Percentiles rank a stretch among this genome's conserved stretches.
Conservation (phyloP, 2,329 filamentous ascomycete species). For the Aspergillus brasiliensis region DNA sequence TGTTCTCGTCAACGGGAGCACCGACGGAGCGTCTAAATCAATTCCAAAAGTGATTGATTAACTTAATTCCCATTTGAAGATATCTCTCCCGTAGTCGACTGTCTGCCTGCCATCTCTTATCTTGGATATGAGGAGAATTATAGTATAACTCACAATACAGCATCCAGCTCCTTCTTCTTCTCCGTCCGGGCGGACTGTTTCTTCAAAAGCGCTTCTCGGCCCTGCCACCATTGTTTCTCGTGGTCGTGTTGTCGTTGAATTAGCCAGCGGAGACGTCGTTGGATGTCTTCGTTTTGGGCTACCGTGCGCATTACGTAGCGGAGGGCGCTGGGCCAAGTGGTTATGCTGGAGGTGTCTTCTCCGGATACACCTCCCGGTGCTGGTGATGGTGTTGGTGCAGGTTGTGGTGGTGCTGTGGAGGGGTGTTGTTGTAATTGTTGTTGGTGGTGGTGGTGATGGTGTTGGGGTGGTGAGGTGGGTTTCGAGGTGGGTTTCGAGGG, state of each 20-base stretch:
- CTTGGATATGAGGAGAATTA: too few relatives aligned
- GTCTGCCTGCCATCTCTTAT: too few relatives aligned
- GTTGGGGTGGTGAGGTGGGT: not conserved
- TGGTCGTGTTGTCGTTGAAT: conserved; percentile 65
- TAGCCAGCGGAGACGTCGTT: conserved; percentile 55
- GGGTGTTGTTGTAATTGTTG: not conserved
- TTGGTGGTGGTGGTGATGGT: not conserved
- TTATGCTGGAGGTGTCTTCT: conserved; percentile 50
- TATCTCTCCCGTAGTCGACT: too few relatives aligned
- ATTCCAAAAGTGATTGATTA: not conserved
- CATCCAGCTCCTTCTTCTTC: conserved; percentile 57
- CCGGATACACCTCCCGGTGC: not conserved
- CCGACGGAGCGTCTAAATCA: conserved; percentile 48
- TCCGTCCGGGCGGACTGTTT: conserved; percentile 56
- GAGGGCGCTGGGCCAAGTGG: conserved; percentile 54
- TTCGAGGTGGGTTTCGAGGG: conserved; percentile 1
- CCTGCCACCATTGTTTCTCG: conserved; percentile 63
- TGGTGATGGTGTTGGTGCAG: conserved; percentile 11
- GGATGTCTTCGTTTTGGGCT: conserved; percentile 47
- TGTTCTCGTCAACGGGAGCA: conserved; percentile 39
- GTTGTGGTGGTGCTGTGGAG: not conserved
- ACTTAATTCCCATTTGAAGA: too few relatives aligned
- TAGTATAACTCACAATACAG: conserved; percentile 58
- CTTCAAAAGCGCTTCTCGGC: conserved; percentile 53
- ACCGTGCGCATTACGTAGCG: conserved; percentile 55